These are phyloP conservation scores for Aspergillus aculeatinus DNA, from an alignment of 2,329 filamentous ascomycete species.

Conservation along the genomic window DNA sequence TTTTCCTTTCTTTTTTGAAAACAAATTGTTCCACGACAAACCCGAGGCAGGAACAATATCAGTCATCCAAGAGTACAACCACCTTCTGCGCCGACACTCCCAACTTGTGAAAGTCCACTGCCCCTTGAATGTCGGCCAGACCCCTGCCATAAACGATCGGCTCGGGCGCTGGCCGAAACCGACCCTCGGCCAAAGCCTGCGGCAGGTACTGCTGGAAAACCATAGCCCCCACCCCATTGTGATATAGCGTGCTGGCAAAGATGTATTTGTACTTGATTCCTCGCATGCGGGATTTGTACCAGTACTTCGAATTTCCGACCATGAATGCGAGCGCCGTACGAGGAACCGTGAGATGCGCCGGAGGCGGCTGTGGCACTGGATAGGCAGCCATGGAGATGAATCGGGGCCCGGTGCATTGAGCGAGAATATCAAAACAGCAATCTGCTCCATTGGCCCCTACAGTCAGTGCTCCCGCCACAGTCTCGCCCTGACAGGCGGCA, in stretches of 20 bases:
- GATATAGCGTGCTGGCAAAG: background rate
- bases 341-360: background rate
- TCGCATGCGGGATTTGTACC: background rate
- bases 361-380: background rate
- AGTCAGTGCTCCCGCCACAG: conserved; percentile 15
- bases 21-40: too few species aligned
- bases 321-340: background rate
- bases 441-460: background rate
- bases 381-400: conserved; percentile 2
- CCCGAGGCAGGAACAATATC: background rate
- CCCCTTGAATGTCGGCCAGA: conserved; percentile 44
- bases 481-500: conserved; percentile 12
- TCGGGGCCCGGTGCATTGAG: background rate
- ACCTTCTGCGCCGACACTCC: conserved; percentile 48
- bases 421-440: conserved; percentile 1
- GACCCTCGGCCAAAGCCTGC: conserved; percentile 6
- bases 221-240: background rate
- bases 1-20: too few species aligned
- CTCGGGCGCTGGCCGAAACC: conserved; percentile 42
- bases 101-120: conserved; percentile 37
- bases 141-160: conserved; percentile 44
- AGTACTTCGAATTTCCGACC: background rate
- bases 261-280: conserved; percentile 5
- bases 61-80: conserved; percentile 29
- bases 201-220: conserved; percentile 1